A percentile compares a stretch with the other conserved stretches of the same genome.
Conservation (phyloP, 2,329 filamentous ascomycete species). For the Dothiorella sarmentorum region DNA sequence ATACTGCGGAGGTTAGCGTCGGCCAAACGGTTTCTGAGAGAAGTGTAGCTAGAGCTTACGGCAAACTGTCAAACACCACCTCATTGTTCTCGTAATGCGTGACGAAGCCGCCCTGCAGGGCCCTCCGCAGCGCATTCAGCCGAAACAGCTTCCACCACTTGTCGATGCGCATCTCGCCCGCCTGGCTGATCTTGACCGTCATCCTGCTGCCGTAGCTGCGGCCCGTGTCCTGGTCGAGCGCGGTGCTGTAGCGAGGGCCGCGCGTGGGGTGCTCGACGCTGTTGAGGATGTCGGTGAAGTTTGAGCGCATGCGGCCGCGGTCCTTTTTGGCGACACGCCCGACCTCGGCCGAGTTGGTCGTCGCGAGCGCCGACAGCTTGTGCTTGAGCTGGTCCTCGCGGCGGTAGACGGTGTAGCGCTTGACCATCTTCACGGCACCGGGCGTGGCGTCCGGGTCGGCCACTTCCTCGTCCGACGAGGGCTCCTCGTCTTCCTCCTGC, state of each 20-base stretch:
- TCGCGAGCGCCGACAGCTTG: slow-evolving; percentile 58
- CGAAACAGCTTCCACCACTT: slow-evolving; percentile 71
- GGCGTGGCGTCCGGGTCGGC: slow-evolving; percentile 29
- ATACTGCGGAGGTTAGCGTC: not conserved
- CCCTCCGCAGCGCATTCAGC: slow-evolving; percentile 57
- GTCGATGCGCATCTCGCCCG: slow-evolving; percentile 62
- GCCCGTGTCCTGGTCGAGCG: slow-evolving; percentile 59
- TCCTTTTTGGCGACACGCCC: slow-evolving; percentile 65
- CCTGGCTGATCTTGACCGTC: slow-evolving; percentile 57
- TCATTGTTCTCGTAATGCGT: slow-evolving; percentile 39
- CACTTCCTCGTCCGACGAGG: slow-evolving; percentile 46
- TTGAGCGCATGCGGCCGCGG: slow-evolving; percentile 62
- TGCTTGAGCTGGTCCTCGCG: slow-evolving; percentile 60
- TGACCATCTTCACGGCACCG: slow-evolving; percentile 44
- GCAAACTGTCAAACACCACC: slow-evolving; percentile 16
- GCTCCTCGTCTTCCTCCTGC: slow-evolving; percentile 55
- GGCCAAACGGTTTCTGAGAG: not conserved
- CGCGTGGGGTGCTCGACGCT: slow-evolving; percentile 64
- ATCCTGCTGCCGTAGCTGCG: slow-evolving; percentile 60
- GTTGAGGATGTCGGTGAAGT: slow-evolving; percentile 63
- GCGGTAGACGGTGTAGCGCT: slow-evolving; percentile 66
- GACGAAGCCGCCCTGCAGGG: slow-evolving; percentile 49
- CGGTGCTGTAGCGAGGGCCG: slow-evolving; percentile 64
- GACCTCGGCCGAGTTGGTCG: slow-evolving; percentile 45
- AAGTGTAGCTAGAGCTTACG: slow-evolving; percentile 11